Base-by-base conservation (phyloP, 2,329 filamentous ascomycete species). In the Epichloe coenophiala region DNA sequence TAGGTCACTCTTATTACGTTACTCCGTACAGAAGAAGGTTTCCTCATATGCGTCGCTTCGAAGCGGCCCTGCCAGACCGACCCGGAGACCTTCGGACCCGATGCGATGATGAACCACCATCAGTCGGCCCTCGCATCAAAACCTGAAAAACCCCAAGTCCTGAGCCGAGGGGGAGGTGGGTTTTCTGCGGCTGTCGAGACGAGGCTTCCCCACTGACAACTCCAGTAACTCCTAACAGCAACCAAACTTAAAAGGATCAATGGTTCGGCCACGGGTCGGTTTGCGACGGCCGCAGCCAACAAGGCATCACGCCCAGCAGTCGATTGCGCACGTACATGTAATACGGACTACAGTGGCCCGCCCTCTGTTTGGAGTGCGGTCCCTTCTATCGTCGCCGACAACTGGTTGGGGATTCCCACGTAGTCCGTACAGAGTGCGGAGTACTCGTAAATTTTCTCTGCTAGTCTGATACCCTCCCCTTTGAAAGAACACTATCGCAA, bases 271-370 rank as follows among this genome's bases (percentile, higher is more conserved):
- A 33, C 36, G 15, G 41, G 19, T 50, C 36, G 15, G 41, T 15
- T 50, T 53, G 51, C 51, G 51, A 53, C 51, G 51, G 51, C 51
- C 49, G 51, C 51, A 53, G 51, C n/a, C n/a, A n/a, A 31, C 46
- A 45, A 45, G 41, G 50, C 35, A 48, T 48, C 19, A 31, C 13
- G 39, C 38, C 39, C 39, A 9, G 35, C 33, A 45, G 31, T 37
- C n/a, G 8, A 11, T 38, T 44, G 12, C 39, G n/a, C 21, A 8
- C 2, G 27, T 31, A 23, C n/a, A n/a, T n/a, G n/a, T n/a, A n/a
- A 23, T 23, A 23, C 21, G 21, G 21, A 4, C 21, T 23, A 27
- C 27, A 31, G 7, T 31, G 27, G 27, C 27, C 7, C 8, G 27
- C 27, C 2, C 27, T 31, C 27, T 31, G 27, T 31, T 31, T 31